Evolutionary conservation across 1,139 yeast genomes (phyloP).

Genomic region (Citeromyces siamensis): DNA sequence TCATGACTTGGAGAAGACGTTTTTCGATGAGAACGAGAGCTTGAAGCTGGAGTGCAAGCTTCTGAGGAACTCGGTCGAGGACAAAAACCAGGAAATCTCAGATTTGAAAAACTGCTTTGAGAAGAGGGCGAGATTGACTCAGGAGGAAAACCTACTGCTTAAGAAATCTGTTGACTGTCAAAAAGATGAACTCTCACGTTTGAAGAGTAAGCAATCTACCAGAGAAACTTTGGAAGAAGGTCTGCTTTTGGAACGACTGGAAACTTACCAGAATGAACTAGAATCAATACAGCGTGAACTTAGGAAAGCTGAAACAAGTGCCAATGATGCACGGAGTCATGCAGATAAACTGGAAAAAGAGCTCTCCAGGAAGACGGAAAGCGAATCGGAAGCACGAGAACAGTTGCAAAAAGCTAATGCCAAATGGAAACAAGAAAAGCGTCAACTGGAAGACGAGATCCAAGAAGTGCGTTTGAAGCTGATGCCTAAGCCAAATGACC

Average conservation of each 20-base stretch:
- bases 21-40: background rate
- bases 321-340: background rate
- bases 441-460: conserved; percentile 7
- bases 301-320: background rate
- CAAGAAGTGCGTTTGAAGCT: conserved; percentile 6
- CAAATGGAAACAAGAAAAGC: conserved; percentile 5
- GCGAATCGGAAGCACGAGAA: background rate
- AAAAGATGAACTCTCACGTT: too few relatives aligned
- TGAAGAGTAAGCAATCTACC: background rate
- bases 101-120: background rate
- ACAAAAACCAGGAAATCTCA: background rate
- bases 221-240: background rate
- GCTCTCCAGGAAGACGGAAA: background rate
- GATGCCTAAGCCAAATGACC: conserved; percentile 2
- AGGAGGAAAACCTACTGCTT: background rate
- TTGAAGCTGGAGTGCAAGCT: conserved; percentile 1
- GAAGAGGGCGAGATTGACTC: background rate
- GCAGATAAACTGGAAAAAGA: background rate
- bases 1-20: background rate
- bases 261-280: background rate
- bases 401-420: background rate
- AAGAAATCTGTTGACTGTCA: too few relatives aligned
- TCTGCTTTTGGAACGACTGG: background rate
- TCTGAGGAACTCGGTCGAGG: background rate
- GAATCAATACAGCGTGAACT: background rate